phyloP scores from a whole-genome alignment of 108 stramenopile genomes.

The Skeletonema potamos region DNA sequence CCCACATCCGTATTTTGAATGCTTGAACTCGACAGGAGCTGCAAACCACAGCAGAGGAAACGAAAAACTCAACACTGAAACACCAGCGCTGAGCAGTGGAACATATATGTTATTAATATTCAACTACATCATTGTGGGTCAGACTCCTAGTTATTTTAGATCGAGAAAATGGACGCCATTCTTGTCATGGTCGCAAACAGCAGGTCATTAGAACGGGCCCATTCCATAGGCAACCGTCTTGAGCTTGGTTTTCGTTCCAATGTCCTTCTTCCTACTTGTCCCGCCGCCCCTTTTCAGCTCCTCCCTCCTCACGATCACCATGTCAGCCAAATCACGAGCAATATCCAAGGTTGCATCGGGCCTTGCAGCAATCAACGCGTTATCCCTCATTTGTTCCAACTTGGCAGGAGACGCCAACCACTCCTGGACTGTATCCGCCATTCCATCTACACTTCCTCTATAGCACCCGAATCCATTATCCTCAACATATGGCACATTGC shows the following conservation, averaged over 20 bases:
- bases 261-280: not conserved
- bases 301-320: constrained; percentile 50
- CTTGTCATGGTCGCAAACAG: not conserved
- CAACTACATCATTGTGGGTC: too few species aligned
- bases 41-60: not conserved
- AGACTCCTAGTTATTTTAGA: too few species aligned
- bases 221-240: not conserved
- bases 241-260: not conserved
- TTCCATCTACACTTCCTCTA: constrained; percentile 65
- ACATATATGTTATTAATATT: not conserved
- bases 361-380: constrained; percentile 75
- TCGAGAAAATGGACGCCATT: not conserved
- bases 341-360: constrained; percentile 87
- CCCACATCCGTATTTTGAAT: not conserved
- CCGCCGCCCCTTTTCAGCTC: constrained; percentile 16
- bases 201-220: not conserved
- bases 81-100: not conserved
- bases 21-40: not conserved
- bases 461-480: constrained; percentile 91
- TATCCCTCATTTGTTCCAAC: constrained; percentile 56
- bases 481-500: constrained; percentile 90
- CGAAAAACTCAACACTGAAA: not conserved
- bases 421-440: constrained; percentile 80
- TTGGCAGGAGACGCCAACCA: constrained; percentile 68
- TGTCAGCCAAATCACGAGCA: constrained; percentile 81